Evolutionary conservation across 805 yeast genomes (phyloP), one percentile per base, ranked within the genome.

Genomic region (Brettanomyces sp.): DNA sequence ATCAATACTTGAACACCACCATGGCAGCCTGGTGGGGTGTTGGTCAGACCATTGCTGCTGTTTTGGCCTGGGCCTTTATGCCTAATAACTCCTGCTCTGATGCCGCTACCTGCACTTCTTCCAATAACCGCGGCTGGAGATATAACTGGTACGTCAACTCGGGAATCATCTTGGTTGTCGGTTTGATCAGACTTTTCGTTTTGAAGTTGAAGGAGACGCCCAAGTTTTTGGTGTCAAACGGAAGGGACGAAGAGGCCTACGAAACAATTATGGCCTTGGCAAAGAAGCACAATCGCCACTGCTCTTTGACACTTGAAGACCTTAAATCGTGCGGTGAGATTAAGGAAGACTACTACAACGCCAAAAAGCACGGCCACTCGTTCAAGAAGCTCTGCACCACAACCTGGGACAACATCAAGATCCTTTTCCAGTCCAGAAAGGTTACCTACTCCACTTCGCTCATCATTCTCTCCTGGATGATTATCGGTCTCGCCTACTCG

Each of bases 21-120:
- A 68, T 79, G 61, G 77, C 81, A 18, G 64, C 70, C 37, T 79
- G 73, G 76, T 79, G 84, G 85, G 80, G 82, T 41, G 65, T 79
- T 34, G 84, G 83, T 28, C 83, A 79, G 56, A 69, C 79, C 3
- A 64, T 78, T 39, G 71, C 80, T 12, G 67, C 67, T 32, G 59
- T 77, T 18, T 53, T 77, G 35, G 72, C 80, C 4, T 79, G 81
- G 79, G 82, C 77, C 0, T 72, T 74, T 45, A 62, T 79, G 42
- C 71, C 79, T 9, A 68, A 72, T 47, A 64, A 65, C 49, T 71
- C 77, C 4, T 77, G 84, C 56, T 58, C 63, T 21, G 56, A 67
- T 60, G 56, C 58, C 8, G 68, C 57, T 14, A 41, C 62, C 38
- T 79, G 85, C 56, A 65, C 67, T 30, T 65, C 74, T 8, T 47